Evolutionary conservation across 805 yeast species (phyloP), one percentile per base, ranked within the genome.

Genomic region (Hanseniaspora taiwanica): DNA sequence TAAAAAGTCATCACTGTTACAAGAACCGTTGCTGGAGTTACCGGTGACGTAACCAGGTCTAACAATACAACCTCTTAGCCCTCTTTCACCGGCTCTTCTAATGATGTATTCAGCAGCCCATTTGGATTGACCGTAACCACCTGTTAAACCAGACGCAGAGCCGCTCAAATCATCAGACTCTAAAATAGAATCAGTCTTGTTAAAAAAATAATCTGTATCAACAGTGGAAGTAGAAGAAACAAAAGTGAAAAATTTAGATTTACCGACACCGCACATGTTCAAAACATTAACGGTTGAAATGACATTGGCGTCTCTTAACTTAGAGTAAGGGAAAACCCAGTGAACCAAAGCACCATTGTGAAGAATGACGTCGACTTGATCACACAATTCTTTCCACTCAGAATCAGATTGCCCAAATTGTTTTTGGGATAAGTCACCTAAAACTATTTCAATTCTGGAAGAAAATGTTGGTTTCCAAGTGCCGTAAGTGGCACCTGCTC

Each of bases 331-430:
- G 59, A 82, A 91, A 2, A 87, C 96, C 99, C 99, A 91, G 60
- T 91, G 98, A 29, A 91, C 99, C 46, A 87, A 68, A 14, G 99
- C 99, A 66, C 97, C 98, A 51, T 91, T 91, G 60, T 91, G 99
- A 46, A 91, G 74, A 39, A 91, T 77, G 3, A 79, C 78, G 59
- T 93, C 98, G 43, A 89, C 66, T 1, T 65, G 62, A 13, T 71
- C 59, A 8, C 75, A 63, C 44, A 91, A 69, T 6, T 52, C 37
- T 1, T 48, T 35, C 94, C 95, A 91, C 24, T 65, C 63, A 3
- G 51, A 57, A 27, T 69, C 68, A 14, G 62, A 48, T 40, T 84
- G 53, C 0, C 96, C 98, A 56, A 91, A 78, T 35, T 79, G 68
- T n/a, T 69, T 63, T 46, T 69, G 61, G 5, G 89, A 72, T 50